Percentiles rank a stretch among this genome's conserved stretches.
Conservation (phyloP, 352 stramenopile species). For the Pythium aphanidermatum region DNA sequence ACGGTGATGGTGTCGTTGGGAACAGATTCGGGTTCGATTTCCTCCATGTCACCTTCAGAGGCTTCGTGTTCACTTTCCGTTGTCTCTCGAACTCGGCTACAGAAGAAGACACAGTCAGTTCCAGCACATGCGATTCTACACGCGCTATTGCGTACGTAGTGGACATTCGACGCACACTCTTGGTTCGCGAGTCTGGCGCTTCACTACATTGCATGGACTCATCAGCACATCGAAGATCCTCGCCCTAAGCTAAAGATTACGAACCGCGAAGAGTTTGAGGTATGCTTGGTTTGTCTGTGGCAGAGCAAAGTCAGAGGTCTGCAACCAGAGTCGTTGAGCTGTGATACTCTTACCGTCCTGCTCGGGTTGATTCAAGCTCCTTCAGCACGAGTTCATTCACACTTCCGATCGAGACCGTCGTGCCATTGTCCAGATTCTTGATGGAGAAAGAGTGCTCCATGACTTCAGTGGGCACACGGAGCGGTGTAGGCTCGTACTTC, state of each 20-base stretch:
- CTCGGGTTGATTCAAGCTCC: constrained; percentile 53
- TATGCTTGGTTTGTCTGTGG: constrained; percentile 40
- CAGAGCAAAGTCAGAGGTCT: no score
- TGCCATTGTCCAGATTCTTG: constrained; percentile 78
- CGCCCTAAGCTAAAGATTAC: no score
- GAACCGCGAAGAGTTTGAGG: constrained; percentile 58
- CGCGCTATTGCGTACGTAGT: constrained; percentile 44
- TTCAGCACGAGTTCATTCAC: constrained; percentile 77
- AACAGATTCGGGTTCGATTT: constrained; percentile 40
- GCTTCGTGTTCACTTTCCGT: constrained; percentile 32
- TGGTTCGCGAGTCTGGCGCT: constrained; percentile 49
- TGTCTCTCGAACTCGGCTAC: constrained; percentile 36
- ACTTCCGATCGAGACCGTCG: constrained; percentile 62
- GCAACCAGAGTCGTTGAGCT: no score
- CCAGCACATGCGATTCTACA: background rate
- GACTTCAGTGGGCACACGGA: constrained; percentile 43
- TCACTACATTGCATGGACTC: constrained; percentile 21
- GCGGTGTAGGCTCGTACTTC: constrained; percentile 74
- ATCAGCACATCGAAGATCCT: background rate
- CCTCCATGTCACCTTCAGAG: constrained; percentile 36
- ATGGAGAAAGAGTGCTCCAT: constrained; percentile 67
- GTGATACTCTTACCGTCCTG: constrained; percentile 17
- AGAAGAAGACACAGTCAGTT: background rate
- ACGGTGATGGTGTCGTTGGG: constrained; percentile 67
- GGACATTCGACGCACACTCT: constrained; percentile 41